Evolutionary conservation across 495 filamentous ascomycete species (phyloP), one percentile per base, ranked within the genome.

Genomic region (Talaromyces ruber): DNA sequence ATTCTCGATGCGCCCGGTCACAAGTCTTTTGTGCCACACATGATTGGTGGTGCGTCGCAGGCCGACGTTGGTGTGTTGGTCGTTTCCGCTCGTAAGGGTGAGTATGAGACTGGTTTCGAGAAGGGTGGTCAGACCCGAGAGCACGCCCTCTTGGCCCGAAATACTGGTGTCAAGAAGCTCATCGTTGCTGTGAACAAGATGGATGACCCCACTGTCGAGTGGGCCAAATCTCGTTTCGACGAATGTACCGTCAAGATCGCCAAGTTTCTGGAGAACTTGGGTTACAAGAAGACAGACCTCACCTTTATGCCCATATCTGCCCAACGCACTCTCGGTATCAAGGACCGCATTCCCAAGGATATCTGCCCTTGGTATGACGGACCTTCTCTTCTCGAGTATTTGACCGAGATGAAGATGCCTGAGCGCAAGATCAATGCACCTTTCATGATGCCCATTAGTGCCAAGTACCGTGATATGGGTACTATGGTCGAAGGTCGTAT

Each of bases 21-120:
- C 81, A 97, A 97, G 79, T 95, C 89, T 6, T 97, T 92, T 65
- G 93, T 97, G 12, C 92, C 93, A 12, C 91, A 86, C 75, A 97
- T 97, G 93, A 96, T 97, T 70, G 92, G 92, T 60, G 94, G 95
- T 67, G 92, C 94, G 50, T 95, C 93, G 2, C 94, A 98, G 70
- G 95, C 95, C 11, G 94, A 98, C 74, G 86, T 99, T 26, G 94
- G 94, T 69, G 88, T 96, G 58, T 83, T 99, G 25, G 94, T 99
- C 68, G 98, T 99, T 71, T 93, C 89, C 62, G 92, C 94, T 1
- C 90, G 94, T 62, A 98, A 97, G 79, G 94, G 94, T 72, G 95
- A 99, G 76, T 99, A 99, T 71, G 94, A 99, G 77, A 98, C 94
- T 39, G 94, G 94, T n/a, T 99, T 99, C 72, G 94, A 98, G 71